Evolutionary conservation across 2,329 filamentous ascomycete genomes (phyloP), one percentile per base, ranked within the genome.

Genomic region (Fusarium coffeatum): DNA sequence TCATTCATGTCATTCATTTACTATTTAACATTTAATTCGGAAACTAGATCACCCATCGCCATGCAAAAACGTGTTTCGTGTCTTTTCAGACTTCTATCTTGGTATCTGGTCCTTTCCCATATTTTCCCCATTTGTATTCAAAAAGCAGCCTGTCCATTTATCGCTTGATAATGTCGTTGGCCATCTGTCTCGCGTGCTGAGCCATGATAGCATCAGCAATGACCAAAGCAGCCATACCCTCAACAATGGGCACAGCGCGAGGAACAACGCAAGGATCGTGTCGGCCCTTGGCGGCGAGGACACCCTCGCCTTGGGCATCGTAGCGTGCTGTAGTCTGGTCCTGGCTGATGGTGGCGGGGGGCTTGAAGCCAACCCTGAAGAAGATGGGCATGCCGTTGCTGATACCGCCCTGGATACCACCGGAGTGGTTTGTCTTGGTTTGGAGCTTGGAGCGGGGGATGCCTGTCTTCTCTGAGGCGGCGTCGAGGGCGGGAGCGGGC

Each of bases 311-410:
- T 12, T 86, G 83, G 47, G 91, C 91, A 64, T 91, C 90, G 80
- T 97, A 98, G 12, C 88, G 91, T 11, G 90, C 90, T 1, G 96
- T 98, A 16, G 86, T 87, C 83, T 98, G 95, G 45, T 92, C 92
- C 82, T 95, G 92, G 47, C 93, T 91, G 77, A 98, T 98, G 5
- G 96, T 98, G 30, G 95, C 94, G 5, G 95, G 90, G 12, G 95
- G 93, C 86, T 98, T 98, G 89, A 98, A 98, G 18, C 89, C 94
- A 8, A 97, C 91, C 53, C 92, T 90, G 88, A 98, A 98, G 86
- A 96, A 98, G 83, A 98, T 93, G 63, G 90, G 91, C 40, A 93
- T 93, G 61, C 95, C 96, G 80, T 98, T 98, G 53, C 92, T 91
- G 81, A 98, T 98, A 55, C 95, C 95, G 45, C 95, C 96, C 83